Base-by-base conservation (phyloP, 1,284 basidiomycete species). In the Melampsora larici-populina region DNA sequence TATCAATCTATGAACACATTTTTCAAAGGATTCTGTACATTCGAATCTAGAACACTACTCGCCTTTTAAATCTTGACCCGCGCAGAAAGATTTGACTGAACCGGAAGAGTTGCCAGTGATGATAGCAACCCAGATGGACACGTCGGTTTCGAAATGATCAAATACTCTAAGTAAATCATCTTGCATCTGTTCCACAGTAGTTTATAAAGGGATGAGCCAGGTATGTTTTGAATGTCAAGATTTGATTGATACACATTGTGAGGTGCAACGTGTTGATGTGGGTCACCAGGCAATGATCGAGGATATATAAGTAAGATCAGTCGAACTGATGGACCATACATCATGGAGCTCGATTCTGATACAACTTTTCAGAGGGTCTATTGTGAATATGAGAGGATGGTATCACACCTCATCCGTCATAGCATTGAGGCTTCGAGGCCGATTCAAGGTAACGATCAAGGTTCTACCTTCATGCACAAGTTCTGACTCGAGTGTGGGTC, bases 61-160 rank as follows among this genome's bases (percentile, higher is more conserved):
- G 55, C 87, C 88, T 84, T 89, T 89, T 60, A 92, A 86, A 83
- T 92, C 91, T 70, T 90, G 90, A 5, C 92, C 92, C 1, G 92
- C 91, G 81, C 92, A 93, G 84, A 94, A 94, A 0, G 88, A 84
- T 62, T 89, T 88, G 3, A 91, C 91, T 1, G 49, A n/a, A 6
- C 36, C 33, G 2, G 72, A 49, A 40, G 8, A 26, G 78, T 88
- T 87, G 17, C 92, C 92, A 36, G 92, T 92, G 60, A 94, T 82
- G 81, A 94, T 87, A 55, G 87, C 88, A 13, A 91, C 89, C 91
- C 92, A 94, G 6, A 94, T 84, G 46, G 86, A 85, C 2, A 89
- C 87, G 79, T 92, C 89, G 1, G 87, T 84, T 80, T 93, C 91
- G 81, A 92, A 92, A 91, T 91, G 94, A 79, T 89, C 87, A 58